Base-by-base conservation (phyloP, 169 alveolate species). In the Eimeria tenella region DNA sequence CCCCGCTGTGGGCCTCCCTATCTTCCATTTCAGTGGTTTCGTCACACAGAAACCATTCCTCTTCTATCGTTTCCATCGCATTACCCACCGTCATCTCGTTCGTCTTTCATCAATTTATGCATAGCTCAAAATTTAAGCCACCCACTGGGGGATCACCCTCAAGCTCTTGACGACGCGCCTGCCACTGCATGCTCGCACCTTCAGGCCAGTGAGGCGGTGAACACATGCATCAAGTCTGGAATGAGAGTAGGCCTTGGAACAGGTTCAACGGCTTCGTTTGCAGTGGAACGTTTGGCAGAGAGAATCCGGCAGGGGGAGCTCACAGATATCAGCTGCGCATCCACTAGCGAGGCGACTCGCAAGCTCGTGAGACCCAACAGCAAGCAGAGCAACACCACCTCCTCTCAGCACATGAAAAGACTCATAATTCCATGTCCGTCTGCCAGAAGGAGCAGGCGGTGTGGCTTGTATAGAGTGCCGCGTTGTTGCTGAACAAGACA, bases 181-280 rank as follows among this genome's bases (percentile, higher is more conserved):
- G 42, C 42, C 42, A 2, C 42, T 31, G 42, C 42, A 31, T 31
- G 42, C 42, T 31, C 42, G 42, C 42, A 31, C 0, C 77, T 23
- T 49, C 92, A 93, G 94, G 96, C 86, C 75, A 63, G n/a, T 63
- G 93, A 90, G 74, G 98, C 98, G 49, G 98, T 97, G 10, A 98
- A 97, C 87, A 96, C 81, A 23, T 97, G 94, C 93, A 97, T 97
- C 42, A 93, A 87, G 62, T 84, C 95, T 13, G 96, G 96, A 73
- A 96, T 96, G 97, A 82, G 96, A 19, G 95, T 97, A 7, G 98
- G 98, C 21, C 96, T 97, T 17, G 98, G 98, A 11, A 97, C 98
- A 5, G 98, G 98, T 3, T 55, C 97, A 15, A 97, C 98, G 3
- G 97, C 97, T 11, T 74, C 95, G 25, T 96, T 95, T 68, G 98